These are phyloP conservation scores for Candida endomychidarum DNA, from an alignment of 805 yeast genomes.

Conservation along the genomic window DNA sequence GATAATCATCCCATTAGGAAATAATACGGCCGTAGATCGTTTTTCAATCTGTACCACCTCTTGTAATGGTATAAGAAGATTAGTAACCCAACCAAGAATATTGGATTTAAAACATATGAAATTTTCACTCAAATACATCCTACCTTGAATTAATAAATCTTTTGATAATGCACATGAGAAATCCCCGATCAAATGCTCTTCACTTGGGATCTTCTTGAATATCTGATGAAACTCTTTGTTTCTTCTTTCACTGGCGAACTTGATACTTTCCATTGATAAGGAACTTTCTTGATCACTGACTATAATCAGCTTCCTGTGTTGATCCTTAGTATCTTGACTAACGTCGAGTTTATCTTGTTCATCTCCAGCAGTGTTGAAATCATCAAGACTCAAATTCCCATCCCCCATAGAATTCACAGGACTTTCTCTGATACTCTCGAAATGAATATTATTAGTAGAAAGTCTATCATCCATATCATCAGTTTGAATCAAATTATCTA, in stretches of 20 bases:
- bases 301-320: neutral
- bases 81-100: slow-evolving; percentile 66
- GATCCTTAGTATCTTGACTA: slow-evolving; percentile 1
- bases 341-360: neutral
- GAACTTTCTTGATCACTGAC: slow-evolving; percentile 11
- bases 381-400: slow-evolving; percentile 39
- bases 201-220: slow-evolving; percentile 51
- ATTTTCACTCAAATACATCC: slow-evolving; percentile 55
- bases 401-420: slow-evolving; percentile 49
- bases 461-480: slow-evolving; percentile 5
- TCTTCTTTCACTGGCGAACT: slow-evolving; percentile 47
- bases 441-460: slow-evolving; percentile 33
- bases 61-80: slow-evolving; percentile 53
- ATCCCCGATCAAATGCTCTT: slow-evolving; percentile 59
- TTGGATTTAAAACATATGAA: slow-evolving; percentile 65
- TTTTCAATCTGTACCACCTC: slow-evolving; percentile 67
- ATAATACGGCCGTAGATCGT: slow-evolving; percentile 62
- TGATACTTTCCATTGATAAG: slow-evolving; percentile 15
- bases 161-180: slow-evolving; percentile 64
- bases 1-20: slow-evolving; percentile 68
- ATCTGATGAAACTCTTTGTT: slow-evolving; percentile 60
- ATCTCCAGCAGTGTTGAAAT: slow-evolving; percentile 14
- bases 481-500: slow-evolving; percentile 12
- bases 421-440: slow-evolving; percentile 47
- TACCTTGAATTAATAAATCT: slow-evolving; percentile 69